These are phyloP conservation scores for Aegilops umbellulata DNA, from an alignment of 176 grass and related monocot genomes.

Conservation along the genomic window DNA sequence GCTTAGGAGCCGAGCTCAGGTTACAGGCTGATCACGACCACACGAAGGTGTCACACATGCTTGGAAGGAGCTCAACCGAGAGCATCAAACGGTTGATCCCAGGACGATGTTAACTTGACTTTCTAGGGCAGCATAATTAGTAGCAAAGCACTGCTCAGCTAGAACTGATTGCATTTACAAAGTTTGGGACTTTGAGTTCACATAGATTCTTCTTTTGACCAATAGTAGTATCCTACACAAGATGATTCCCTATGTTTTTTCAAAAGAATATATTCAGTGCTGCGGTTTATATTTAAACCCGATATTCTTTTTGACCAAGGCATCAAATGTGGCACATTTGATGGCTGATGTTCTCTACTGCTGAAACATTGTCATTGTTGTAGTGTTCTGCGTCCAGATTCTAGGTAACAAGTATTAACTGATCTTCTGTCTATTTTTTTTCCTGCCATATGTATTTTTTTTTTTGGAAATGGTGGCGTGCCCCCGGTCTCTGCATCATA, in stretches of 20 bases:
- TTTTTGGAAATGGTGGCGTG: too few species aligned
- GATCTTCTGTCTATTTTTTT: conserved; percentile 24
- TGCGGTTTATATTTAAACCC: conserved; percentile 1
- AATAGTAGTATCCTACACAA: background rate
- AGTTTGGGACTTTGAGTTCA: background rate
- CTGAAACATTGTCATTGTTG: conserved; percentile 22
- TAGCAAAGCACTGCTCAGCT: background rate
- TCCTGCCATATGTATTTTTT: too few species aligned
- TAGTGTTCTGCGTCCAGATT: conserved; percentile 14
- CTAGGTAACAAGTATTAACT: conserved; percentile 13
- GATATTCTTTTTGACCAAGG: background rate
- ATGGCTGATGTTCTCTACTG: conserved; percentile 18
- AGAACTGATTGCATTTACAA: conserved; percentile 1
- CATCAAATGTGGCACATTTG: background rate
- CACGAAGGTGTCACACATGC: background rate
- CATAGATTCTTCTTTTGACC: background rate
- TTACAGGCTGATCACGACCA: background rate
- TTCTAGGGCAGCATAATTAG: background rate
- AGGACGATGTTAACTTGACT: background rate
- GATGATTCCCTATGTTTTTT: background rate
- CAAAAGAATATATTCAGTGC: conserved; percentile 18
- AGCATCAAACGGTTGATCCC: background rate
- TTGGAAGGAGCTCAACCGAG: background rate
- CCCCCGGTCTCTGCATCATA: too few species aligned
- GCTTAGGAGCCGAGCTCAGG: background rate